These are phyloP conservation scores for Chlamydomonas sp. DNA, from an alignment of 139 green algal species.

Conservation along the genomic window DNA sequence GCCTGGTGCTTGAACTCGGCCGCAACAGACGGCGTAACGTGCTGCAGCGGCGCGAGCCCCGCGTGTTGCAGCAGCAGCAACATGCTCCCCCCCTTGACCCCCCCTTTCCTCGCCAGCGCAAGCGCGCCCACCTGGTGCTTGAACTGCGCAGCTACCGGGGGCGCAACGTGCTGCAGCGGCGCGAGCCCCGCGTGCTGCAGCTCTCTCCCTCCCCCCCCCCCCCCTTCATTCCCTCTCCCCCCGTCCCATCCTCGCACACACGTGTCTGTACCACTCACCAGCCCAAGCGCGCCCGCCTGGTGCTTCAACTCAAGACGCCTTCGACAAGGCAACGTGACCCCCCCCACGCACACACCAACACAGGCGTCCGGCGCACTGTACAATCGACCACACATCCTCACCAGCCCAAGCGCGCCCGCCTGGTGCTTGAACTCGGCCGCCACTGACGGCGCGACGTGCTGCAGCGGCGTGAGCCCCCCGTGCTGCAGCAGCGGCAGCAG, in stretches of 20 bases:
- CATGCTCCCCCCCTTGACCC: constrained; percentile 47
- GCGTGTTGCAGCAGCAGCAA: constrained; percentile 25
- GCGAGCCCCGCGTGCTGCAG: constrained; percentile 23
- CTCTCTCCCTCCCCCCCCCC: too few relatives aligned
- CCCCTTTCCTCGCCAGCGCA: too few relatives aligned
- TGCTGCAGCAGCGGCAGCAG: constrained; percentile 38
- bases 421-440: constrained; percentile 57
- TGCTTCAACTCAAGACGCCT: constrained; percentile 58
- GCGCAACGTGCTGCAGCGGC: constrained; percentile 50
- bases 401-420: constrained; percentile 33
- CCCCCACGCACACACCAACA: too few relatives aligned
- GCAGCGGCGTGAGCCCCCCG: constrained; percentile 40
- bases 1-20: constrained; percentile 56
- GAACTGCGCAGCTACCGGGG: constrained; percentile 53
- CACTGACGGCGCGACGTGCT: constrained; percentile 53
- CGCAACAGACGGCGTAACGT: constrained; percentile 49
- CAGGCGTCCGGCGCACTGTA: too few relatives aligned
- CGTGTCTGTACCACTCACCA: too few relatives aligned
- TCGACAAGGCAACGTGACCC: constrained; percentile 43
- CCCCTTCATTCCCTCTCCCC: too few relatives aligned
- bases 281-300: constrained; percentile 35
- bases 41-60: constrained; percentile 49
- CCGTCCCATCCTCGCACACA: too few relatives aligned
- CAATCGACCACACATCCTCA: too few relatives aligned
- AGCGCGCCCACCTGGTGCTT: too few relatives aligned